These are phyloP conservation scores for Saccharum spontaneum DNA, from an alignment of 176 grass and related monocot genomes.

Conservation along the genomic window DNA sequence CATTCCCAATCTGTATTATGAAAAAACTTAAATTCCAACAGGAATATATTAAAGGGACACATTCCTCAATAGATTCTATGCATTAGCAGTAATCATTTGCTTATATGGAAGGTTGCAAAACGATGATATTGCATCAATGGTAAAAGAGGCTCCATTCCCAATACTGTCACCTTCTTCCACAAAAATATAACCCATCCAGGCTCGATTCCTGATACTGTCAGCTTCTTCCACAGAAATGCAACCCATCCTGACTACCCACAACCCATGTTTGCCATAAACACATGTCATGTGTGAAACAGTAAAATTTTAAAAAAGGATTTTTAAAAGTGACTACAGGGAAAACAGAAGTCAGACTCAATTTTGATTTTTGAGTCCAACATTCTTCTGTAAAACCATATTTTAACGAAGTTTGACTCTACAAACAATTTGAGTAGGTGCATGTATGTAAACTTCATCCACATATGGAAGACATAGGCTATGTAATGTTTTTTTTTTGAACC, in stretches of 20 bases:
- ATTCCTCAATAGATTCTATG: slow-evolving; percentile 27
- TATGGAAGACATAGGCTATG: background rate
- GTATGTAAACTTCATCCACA: background rate
- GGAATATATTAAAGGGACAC: slow-evolving; percentile 22
- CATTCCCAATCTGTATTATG: background rate
- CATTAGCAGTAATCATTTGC: slow-evolving; percentile 30
- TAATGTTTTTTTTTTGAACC: too few relatives aligned
- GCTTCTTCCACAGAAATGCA: slow-evolving; percentile 17
- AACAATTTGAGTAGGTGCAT: background rate
- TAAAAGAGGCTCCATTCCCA: background rate
- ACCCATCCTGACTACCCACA: background rate
- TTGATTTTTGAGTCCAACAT: slow-evolving; percentile 17
- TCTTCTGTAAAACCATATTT: slow-evolving; percentile 11
- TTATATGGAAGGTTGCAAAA: slow-evolving; percentile 33
- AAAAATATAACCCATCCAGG: background rate
- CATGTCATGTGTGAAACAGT: background rate
- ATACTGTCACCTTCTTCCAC: slow-evolving; percentile 27
- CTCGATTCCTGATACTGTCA: background rate
- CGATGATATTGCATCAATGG: background rate
- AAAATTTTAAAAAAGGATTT: background rate
- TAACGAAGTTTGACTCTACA: background rate
- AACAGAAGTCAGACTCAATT: background rate
- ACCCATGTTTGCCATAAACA: slow-evolving; percentile 13
- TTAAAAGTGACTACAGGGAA: background rate
- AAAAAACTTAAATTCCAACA: background rate